Evolutionary conservation across 306 rosid species (phyloP).

Genomic region (Gastrolobium villosum): DNA sequence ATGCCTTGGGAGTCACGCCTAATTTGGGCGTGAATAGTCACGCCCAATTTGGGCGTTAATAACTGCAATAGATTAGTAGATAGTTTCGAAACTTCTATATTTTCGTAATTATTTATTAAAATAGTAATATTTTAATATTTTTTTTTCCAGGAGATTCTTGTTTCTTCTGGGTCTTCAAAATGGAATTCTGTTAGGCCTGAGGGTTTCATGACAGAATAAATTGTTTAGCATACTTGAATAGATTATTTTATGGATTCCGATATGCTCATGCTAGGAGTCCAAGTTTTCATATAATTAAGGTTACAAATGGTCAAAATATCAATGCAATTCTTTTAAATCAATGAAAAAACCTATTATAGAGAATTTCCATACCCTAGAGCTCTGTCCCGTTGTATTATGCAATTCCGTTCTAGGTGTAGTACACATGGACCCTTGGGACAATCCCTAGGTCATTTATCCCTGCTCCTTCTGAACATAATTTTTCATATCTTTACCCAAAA

Average conservation of each 20-base stretch:
- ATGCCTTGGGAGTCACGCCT: no score
- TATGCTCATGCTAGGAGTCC: not conserved
- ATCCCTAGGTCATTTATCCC: not conserved
- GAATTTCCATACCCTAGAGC: not conserved
- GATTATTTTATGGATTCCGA: conserved; percentile 1
- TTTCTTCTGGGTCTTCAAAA: conserved; percentile 2
- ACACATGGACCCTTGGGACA: not conserved
- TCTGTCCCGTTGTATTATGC: not conserved
- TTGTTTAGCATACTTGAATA: not conserved
- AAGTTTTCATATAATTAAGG: not conserved
- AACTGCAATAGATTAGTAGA: no score
- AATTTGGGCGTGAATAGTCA: no score
- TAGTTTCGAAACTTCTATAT: no score
- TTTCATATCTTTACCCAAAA: not conserved
- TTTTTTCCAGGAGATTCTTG: no score
- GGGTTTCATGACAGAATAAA: conserved; percentile 10
- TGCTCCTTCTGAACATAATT: conserved; percentile 25
- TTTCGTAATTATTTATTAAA: no score
- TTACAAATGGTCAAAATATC: not conserved
- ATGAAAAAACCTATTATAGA: not conserved
- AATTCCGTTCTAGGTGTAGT: conserved; percentile 22
- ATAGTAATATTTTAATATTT: no score
- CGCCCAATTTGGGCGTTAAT: no score
- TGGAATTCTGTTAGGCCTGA: conserved; percentile 18
- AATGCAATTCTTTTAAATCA: conserved; percentile 2